A percentile compares a stretch with the other conserved stretches of the same genome.
phyloP scores from a whole-genome alignment of 1,284 basidiomycete species.

The Exobasidium cylindrosporum region DNA sequence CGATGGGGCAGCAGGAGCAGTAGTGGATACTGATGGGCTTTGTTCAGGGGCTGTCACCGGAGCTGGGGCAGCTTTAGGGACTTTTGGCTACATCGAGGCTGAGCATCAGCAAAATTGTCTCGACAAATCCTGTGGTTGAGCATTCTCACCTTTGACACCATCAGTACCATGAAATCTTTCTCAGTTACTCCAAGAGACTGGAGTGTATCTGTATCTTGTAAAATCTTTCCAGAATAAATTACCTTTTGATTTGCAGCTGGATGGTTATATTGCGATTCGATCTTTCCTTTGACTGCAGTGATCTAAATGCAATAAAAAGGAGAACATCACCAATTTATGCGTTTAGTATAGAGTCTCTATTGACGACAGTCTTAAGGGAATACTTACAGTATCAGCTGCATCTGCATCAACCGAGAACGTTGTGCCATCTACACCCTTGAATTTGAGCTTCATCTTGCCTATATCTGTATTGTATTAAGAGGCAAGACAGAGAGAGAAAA shows the following conservation, averaged over 20 bases:
- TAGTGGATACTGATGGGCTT: slow-evolving; percentile 23
- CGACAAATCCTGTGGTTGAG: not conserved
- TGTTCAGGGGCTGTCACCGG: slow-evolving; percentile 43
- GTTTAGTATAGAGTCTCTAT: not conserved
- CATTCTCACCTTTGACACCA: slow-evolving; percentile 83
- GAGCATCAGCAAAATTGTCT: slow-evolving; percentile 6
- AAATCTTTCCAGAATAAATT: slow-evolving; percentile 93
- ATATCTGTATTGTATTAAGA: no score
- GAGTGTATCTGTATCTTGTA: slow-evolving; percentile 82
- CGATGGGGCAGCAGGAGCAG: slow-evolving; percentile 55
- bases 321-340: no score
- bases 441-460: slow-evolving; percentile 47
- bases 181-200: slow-evolving; percentile 90
- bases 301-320: slow-evolving; percentile 54
- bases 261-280: slow-evolving; percentile 73
- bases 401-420: slow-evolving; percentile 53
- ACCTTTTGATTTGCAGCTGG: slow-evolving; percentile 77
- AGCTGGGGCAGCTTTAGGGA: slow-evolving; percentile 19
- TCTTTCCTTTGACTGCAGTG: slow-evolving; percentile 78
- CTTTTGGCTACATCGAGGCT: slow-evolving; percentile 32
- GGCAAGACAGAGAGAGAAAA: no score
- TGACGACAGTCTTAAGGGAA: not conserved
- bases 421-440: slow-evolving; percentile 52
- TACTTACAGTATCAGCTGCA: slow-evolving; percentile 37
- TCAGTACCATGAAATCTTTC: slow-evolving; percentile 97